Evolutionary conservation across 192 early-diverging fungal species (phyloP), one percentile per base, ranked within the genome.

Genomic region (Dispira parvispora): DNA sequence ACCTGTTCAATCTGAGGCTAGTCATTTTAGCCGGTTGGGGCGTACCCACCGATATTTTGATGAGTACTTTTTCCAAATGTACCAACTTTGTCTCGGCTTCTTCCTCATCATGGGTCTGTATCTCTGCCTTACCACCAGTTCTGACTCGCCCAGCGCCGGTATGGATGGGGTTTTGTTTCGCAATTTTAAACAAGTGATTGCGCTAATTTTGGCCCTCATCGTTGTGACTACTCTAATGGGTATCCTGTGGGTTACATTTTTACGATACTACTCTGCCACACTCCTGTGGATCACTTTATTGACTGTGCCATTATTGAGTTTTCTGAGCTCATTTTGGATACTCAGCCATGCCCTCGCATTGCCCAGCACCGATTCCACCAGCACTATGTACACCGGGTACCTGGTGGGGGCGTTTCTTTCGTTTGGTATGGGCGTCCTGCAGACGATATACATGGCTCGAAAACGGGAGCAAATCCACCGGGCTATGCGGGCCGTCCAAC

Each of bases 281-380:
- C 18, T 61, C 18, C 11, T 61, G 18, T 61, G 60, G 60, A 43
- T 42, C 11, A 61, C 45, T 13, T 16, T 61, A 25, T 44, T 61
- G 21, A 18, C 27, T 14, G 60, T 61, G 23, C 60, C 60, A 2
- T 13, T 61, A 11, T 32, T 61, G 38, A 61, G 60, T 43, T 45
- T 61, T 21, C 11, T 25, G 18, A 61, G 42, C 16, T 61, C 45
- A 12, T 61, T 45, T 12, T 18, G 20, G 20, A 20, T 45, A 11
- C 25, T 61, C 25, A 20, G 20, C 13, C 23, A 5, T 44, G 45
- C 60, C 25, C 20, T 43, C 42, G 45, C 45, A 3, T 16, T 14
- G 25, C 12, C 60, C 3, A 16, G 42, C 16, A 44, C 53, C 53
- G 25, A 25, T 28, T 21, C 13, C 18, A 23, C 53, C 25, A 61